Percentiles rank a stretch among this genome's conserved stretches.
Conservation (phyloP, 176 grass and related monocot species). For the barley (Hordeum vulgare) region MorexV3_pseudomolecules_assembly NC_058524.1:95931448-95931947, state of each 20-base stretch:
- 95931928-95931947: too few relatives aligned
- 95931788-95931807: neutral
- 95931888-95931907: neutral
- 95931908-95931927: too few relatives aligned
- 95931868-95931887: neutral
- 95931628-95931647: neutral
- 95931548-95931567: too few relatives aligned
- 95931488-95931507: too few relatives aligned
- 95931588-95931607: neutral
- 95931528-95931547: too few relatives aligned
- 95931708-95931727: neutral
- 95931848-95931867: neutral
- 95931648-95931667: neutral
- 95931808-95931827: neutral
- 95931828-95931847: neutral
- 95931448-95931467: too few relatives aligned
- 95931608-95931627: too few relatives aligned
- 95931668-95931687: too few relatives aligned
- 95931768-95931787: neutral
- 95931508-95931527: too few relatives aligned
- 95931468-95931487: too few relatives aligned
- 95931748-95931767: neutral
- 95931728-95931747: neutral
- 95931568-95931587: neutral
- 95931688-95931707: neutral